These are phyloP conservation scores for Coffea canephora DNA, from an alignment of 257 asterid genomes.

Conservation along the genomic window DNA sequence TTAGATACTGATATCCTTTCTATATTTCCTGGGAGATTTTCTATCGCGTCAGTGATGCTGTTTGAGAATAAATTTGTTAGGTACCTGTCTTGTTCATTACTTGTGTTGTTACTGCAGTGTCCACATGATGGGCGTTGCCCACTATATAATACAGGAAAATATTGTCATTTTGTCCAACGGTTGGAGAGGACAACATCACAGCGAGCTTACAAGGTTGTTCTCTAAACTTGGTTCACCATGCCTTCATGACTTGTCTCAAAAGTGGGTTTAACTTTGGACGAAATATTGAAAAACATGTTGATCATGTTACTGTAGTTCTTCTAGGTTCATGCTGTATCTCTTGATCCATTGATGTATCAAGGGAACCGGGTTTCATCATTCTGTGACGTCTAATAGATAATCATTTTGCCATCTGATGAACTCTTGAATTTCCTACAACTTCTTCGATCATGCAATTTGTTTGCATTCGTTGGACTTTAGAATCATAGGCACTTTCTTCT, in stretches of 20 bases:
- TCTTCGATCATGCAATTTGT: not conserved
- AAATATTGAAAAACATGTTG: not conserved
- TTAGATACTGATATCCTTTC: constrained; percentile 9
- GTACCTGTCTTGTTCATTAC: constrained; percentile 5
- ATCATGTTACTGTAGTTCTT: not conserved
- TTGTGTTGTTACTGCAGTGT: constrained; percentile 52
- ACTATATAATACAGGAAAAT: constrained; percentile 67
- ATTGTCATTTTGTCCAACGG: constrained; percentile 97
- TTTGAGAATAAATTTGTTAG: not conserved
- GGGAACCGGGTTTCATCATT: not conserved
- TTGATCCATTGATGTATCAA: not conserved
- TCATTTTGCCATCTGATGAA: not conserved
- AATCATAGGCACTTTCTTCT: not conserved
- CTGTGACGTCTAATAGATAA: not conserved
- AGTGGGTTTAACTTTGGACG: not conserved
- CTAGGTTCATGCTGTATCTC: not conserved
- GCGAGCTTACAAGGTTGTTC: constrained; percentile 72
- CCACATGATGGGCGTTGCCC: constrained; percentile 98
- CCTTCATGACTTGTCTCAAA: not conserved
- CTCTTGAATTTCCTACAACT: not conserved
- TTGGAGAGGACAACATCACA: constrained; percentile 90
- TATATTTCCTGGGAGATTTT: constrained; percentile 1
- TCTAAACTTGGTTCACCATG: not conserved
- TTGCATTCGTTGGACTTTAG: not conserved
- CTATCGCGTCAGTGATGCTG: not conserved